Conservation (phyloP, 192 early-diverging fungal genomes). For the Spinellus fusiger region DNA sequence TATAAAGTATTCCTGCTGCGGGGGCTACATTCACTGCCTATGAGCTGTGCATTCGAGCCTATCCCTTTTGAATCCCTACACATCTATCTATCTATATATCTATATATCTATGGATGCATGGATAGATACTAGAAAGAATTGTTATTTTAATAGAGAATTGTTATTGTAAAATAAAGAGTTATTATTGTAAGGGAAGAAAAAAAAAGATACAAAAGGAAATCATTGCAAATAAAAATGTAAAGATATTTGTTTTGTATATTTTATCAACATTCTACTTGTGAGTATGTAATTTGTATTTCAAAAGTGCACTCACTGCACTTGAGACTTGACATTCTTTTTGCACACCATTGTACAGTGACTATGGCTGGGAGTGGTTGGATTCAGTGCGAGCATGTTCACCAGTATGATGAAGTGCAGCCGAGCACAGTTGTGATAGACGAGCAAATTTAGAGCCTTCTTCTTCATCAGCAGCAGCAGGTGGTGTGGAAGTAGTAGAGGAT, state of each 20-base stretch:
- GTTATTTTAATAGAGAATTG: too few relatives aligned
- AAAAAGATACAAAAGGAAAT: too few relatives aligned
- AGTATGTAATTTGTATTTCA: too few relatives aligned
- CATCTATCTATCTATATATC: neutral
- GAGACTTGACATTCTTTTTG: too few relatives aligned
- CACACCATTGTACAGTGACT: neutral
- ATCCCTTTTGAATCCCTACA: neutral
- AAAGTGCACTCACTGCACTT: too few relatives aligned
- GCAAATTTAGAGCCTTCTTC: slow-evolving; percentile 13
- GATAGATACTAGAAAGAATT: too few relatives aligned
- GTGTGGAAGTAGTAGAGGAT: slow-evolving; percentile 25
- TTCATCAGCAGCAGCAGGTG: slow-evolving; percentile 31
- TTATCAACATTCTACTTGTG: too few relatives aligned
- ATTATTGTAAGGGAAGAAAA: too few relatives aligned
- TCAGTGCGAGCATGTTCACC: slow-evolving; percentile 4
- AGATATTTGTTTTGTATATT: too few relatives aligned
- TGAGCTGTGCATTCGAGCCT: slow-evolving; percentile 52
- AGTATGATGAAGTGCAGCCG: slow-evolving; percentile 14
- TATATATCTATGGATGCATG: neutral
- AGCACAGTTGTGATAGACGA: slow-evolving; percentile 19
- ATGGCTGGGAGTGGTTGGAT: neutral
- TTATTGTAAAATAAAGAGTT: too few relatives aligned
- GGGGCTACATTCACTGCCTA: slow-evolving; percentile 73
- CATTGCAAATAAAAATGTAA: too few relatives aligned
- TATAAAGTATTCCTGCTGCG: slow-evolving; percentile 66